Conservation (phyloP, 192 early-diverging fungal genomes). For the Backusella australiensis region DNA sequence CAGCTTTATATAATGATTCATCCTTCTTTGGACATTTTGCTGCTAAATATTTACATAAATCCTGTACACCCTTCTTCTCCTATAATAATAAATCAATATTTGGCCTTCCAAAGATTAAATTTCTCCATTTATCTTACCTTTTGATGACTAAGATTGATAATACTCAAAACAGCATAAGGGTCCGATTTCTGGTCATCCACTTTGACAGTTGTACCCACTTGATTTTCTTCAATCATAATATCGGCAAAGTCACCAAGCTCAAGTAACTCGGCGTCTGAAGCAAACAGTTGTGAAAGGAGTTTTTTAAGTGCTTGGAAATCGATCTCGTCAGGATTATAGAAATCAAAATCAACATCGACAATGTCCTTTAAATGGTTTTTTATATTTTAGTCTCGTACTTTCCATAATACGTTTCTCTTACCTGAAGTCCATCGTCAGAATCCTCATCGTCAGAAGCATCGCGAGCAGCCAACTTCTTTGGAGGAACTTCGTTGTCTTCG, state of each 20-base stretch:
- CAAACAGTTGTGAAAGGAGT: constrained; percentile 77
- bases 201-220: constrained; percentile 88
- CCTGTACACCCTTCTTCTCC: constrained; percentile 47
- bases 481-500: constrained; percentile 10
- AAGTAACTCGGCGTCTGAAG: constrained; percentile 77
- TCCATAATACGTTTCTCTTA: neutral
- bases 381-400: neutral
- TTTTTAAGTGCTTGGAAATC: constrained; percentile 94
- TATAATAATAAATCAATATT: neutral
- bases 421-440: constrained; percentile 25
- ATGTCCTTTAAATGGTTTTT: constrained; percentile 39
- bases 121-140: constrained; percentile 21
- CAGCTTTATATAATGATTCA: constrained; percentile 35
- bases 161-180: constrained; percentile 85
- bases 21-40: constrained; percentile 55
- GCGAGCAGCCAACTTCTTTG: constrained; percentile 3
- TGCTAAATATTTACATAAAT: constrained; percentile 62
- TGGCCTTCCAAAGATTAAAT: neutral
- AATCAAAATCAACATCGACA: constrained; percentile 94
- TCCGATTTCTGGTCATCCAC: constrained; percentile 75
- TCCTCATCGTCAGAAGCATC: constrained; percentile 15
- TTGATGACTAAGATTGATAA: constrained; percentile 69
- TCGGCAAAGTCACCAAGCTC: constrained; percentile 77
- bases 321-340: constrained; percentile 82
- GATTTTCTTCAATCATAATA: constrained; percentile 70